phyloP scores from a whole-genome alignment of 169 alveolate genomes.

The Toxoplasma gondii region DNA sequence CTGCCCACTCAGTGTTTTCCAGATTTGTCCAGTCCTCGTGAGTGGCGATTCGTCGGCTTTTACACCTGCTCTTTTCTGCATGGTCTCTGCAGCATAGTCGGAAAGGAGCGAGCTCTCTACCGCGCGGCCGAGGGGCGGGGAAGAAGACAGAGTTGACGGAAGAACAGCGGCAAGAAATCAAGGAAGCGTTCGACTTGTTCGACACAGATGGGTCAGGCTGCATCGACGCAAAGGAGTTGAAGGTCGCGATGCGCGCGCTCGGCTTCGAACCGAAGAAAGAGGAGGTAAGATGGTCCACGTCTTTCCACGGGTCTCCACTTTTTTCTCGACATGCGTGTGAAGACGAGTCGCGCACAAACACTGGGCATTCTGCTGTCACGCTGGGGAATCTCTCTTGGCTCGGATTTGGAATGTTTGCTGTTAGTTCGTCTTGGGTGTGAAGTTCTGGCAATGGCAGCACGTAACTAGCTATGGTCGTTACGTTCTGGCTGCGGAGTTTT shows the following conservation, averaged over 20 bases:
- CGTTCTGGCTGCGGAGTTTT: no score
- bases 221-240: conserved; percentile 96
- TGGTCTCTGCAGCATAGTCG: conserved; percentile 18
- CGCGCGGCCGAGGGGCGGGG: conserved; percentile 32
- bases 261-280: conserved; percentile 99
- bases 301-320: background rate
- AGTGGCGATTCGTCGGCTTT: no score
- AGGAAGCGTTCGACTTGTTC: conserved; percentile 97
- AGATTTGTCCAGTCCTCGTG: no score
- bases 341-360: no score
- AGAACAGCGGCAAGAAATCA: conserved; percentile 94
- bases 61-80: background rate
- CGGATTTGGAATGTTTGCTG: no score
- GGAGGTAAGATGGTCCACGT: conserved; percentile 77
- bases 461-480: no score
- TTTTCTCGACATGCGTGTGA: background rate
- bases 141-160: conserved; percentile 85
- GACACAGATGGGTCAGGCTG: conserved; percentile 95
- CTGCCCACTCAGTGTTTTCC: no score
- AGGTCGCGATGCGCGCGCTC: conserved; percentile 98
- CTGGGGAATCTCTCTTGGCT: no score
- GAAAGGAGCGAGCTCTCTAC: background rate
- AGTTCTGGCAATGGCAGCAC: no score
- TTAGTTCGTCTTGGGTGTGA: no score
- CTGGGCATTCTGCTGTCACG: no score